Conservation (phyloP, 1,139 yeast species). For the Candida frijolesensis region DNA sequence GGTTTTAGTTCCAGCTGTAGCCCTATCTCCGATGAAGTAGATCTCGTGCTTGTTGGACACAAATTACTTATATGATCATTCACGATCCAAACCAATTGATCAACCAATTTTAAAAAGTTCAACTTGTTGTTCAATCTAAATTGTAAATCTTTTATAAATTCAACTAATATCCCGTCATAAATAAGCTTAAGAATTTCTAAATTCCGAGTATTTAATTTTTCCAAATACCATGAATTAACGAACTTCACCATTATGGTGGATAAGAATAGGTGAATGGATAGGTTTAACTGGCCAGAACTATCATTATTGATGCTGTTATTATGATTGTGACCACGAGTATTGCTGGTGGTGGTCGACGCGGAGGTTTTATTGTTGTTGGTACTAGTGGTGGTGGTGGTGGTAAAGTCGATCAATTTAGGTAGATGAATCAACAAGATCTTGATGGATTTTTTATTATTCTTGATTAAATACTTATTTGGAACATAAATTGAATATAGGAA, state of each 20-base stretch:
- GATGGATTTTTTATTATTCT: conserved; percentile 25
- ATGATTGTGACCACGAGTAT: too few relatives aligned
- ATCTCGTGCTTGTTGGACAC: conserved; percentile 10
- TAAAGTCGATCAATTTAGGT: conserved; percentile 22
- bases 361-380: too few relatives aligned
- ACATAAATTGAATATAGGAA: conserved; percentile 37
- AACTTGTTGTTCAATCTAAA: conserved; percentile 20
- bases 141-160: conserved; percentile 28
- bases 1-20: too few relatives aligned
- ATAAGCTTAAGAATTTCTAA: conserved; percentile 34
- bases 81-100: conserved; percentile 29
- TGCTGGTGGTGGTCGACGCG: too few relatives aligned
- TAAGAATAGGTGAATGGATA: conserved; percentile 41
- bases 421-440: conserved; percentile 30
- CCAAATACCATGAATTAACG: conserved; percentile 43
- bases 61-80: conserved; percentile 28
- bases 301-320: too few relatives aligned
- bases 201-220: conserved; percentile 42
- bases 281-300: conserved; percentile 24
- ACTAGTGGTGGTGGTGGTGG: neutral
- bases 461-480: conserved; percentile 32
- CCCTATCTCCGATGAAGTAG: too few relatives aligned
- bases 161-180: conserved; percentile 32
- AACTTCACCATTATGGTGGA: conserved; percentile 36
- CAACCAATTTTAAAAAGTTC: conserved; percentile 19